A percentile compares a stretch with the other conserved stretches of the same genome.
These are phyloP conservation scores for Coemansia sp. DNA, from an alignment of 192 early-diverging fungal species.

Conservation along the genomic window DNA sequence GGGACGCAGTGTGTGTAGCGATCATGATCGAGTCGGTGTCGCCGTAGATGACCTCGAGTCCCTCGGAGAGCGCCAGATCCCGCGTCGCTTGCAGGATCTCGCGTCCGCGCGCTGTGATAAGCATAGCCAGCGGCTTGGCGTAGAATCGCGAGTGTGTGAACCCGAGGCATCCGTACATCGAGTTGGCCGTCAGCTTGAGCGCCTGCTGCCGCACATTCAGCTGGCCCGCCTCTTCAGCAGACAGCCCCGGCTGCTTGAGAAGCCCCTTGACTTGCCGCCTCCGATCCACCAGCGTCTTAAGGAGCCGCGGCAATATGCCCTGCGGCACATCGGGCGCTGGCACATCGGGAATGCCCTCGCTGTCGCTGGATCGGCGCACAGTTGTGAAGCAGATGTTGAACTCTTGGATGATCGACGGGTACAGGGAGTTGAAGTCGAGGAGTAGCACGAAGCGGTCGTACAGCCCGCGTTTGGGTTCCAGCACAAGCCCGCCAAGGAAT, in stretches of 20 bases:
- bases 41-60: slow-evolving; percentile 97
- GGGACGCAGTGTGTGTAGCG: slow-evolving; percentile 74
- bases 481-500: slow-evolving; percentile 92
- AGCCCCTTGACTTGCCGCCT: slow-evolving; percentile 86
- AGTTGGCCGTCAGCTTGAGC: slow-evolving; percentile 97
- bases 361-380: slow-evolving; percentile 59
- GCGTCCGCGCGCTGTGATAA: slow-evolving; percentile 92
- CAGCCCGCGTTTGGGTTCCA: slow-evolving; percentile 97
- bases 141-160: slow-evolving; percentile 92
- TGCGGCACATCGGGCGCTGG: slow-evolving; percentile 66
- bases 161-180: slow-evolving; percentile 99
- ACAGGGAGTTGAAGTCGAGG: slow-evolving; percentile 99
- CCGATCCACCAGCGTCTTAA: slow-evolving; percentile 88
- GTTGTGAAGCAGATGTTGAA: slow-evolving; percentile 99
- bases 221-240: slow-evolving; percentile 62
- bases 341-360: slow-evolving; percentile 73
- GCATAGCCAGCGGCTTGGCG: slow-evolving; percentile 96
- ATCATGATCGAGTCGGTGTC: slow-evolving; percentile 99
- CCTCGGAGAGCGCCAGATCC: slow-evolving; percentile 74
- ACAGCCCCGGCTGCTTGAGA: slow-evolving; percentile 74
- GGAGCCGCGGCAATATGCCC: slow-evolving; percentile 86
- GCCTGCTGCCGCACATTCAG: slow-evolving; percentile 93
- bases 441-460: slow-evolving; percentile 95
- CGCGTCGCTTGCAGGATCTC: slow-evolving; percentile 96
- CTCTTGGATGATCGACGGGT: slow-evolving; percentile 99